Base-by-base conservation (phyloP, 768 basidiomycete species). In the Termitomyces sp. region DNA sequence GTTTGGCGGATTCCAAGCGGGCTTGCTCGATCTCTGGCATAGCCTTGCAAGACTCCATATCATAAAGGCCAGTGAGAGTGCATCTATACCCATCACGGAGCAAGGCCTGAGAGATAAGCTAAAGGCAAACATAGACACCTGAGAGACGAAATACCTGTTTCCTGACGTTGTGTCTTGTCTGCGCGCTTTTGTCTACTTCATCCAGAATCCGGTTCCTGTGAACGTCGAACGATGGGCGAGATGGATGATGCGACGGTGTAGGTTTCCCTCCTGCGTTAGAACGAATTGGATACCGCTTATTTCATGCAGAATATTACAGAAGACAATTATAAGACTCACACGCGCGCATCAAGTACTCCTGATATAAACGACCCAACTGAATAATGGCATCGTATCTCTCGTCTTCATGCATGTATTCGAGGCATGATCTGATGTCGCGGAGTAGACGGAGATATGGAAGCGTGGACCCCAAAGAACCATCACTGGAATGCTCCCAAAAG, bases 71-170 rank as follows among this genome's bases (percentile, higher is more conserved):
- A 25, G 25, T 25, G 25, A 25, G 25, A 25, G 25, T 25, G 25
- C 25, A 25, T 25, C 25, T 25, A 1, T 25, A 25, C 25, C 25
- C 25, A 25, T 25, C 25, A 25, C 62, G 58, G 14, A 59, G 46
- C 48, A 63, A 60, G 14, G 62, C 59, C 62, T 63, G 31, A 43
- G 36, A 51, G 36, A 46, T 38, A 43, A 25, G 25, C 25, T 25
- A 25, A 25, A 51, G 36, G 1, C 25, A 25, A 25, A 25, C 25
- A 46, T 38, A 58, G 42, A 5, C 12, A 25, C 25, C 10, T 25
- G 46, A 5, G 40, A 42, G 20, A 37, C 12, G 14, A 25, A 25
- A 25, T 25, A 34, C 55, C 29, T 45, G 55, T 31, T 32, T 25
- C 25, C 25, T 25, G 25, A 25, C 25, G 25, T 25, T 25, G 25